These are phyloP conservation scores for Cardamine resedifolia DNA, from an alignment of 345 rosid species.

Conservation along the genomic window DNA sequence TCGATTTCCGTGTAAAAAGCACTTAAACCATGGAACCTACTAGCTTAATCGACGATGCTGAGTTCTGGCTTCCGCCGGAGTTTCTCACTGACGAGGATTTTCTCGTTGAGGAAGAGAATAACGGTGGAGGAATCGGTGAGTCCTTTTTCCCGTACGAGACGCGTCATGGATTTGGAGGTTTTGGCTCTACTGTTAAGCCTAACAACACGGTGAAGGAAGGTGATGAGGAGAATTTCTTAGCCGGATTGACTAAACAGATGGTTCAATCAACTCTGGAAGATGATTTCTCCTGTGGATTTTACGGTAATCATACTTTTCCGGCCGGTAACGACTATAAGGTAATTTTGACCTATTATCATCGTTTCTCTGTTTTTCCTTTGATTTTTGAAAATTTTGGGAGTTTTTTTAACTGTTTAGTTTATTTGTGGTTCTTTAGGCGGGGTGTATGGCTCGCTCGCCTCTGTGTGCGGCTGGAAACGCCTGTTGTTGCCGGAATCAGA, in stretches of 20 bases:
- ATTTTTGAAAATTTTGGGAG: not conserved
- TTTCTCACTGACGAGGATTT: constrained; percentile 68
- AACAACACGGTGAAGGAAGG: constrained; percentile 25
- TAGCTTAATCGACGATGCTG: constrained; percentile 52
- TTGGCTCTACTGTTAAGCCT: constrained; percentile 64
- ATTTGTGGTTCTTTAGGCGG: constrained; percentile 28
- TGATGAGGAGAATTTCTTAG: constrained; percentile 55
- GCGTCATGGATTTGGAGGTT: constrained; percentile 43
- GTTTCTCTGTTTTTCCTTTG: not conserved
- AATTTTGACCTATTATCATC: not conserved
- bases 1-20: not conserved
- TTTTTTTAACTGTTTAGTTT: not conserved
- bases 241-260: constrained; percentile 49
- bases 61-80: constrained; percentile 75
- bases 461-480: constrained; percentile 43
- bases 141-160: constrained; percentile 16
- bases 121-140: not conserved
- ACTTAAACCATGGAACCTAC: constrained; percentile 50
- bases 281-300: constrained; percentile 29
- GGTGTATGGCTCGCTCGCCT: constrained; percentile 45
- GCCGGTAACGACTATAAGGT: constrained; percentile 43
- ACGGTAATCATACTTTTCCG: constrained; percentile 12
- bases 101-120: constrained; percentile 31
- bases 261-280: constrained; percentile 47
- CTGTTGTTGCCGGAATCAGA: constrained; percentile 37